A percentile compares a stretch with the other conserved stretches of the same genome.
phyloP scores from a whole-genome alignment of 2,329 filamentous ascomycete species.

The Fusarium succisae region DNA sequence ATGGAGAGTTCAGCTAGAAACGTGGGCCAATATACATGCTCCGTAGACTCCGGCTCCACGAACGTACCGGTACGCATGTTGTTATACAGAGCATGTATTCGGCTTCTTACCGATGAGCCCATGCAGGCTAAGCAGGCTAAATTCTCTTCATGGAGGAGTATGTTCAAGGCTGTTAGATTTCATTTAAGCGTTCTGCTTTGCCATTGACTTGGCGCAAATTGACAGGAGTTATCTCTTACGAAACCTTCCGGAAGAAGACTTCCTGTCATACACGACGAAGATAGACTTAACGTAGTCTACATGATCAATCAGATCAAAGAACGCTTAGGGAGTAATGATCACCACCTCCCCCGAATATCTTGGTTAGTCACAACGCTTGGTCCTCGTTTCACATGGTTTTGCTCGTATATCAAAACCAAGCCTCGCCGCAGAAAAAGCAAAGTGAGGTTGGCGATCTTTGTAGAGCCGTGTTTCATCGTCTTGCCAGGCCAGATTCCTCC shows the following conservation, averaged over 20 bases:
- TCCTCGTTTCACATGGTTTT: slow-evolving; percentile 5
- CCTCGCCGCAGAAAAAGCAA: slow-evolving; percentile 28
- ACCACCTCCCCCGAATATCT: neutral
- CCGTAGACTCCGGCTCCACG: neutral
- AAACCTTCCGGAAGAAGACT: neutral
- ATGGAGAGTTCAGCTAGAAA: slow-evolving; percentile 2
- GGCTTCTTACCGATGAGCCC: neutral
- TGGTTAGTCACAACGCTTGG: neutral
- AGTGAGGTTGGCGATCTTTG: neutral
- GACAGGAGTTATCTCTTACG: neutral
- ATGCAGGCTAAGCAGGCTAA: neutral
- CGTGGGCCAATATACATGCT: neutral
- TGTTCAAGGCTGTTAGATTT: neutral
- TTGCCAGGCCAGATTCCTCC: neutral
- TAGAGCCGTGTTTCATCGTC: neutral
- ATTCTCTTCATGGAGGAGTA: neutral
- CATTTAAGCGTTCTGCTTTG: neutral
- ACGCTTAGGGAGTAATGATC: neutral
- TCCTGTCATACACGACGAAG: neutral
- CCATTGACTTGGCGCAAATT: neutral
- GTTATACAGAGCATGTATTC: neutral
- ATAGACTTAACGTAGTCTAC: neutral
- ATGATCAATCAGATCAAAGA: neutral
- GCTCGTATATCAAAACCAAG: slow-evolving; percentile 15
- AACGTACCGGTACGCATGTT: neutral